A percentile compares a stretch with the other conserved stretches of the same genome.
These are phyloP conservation scores for Teratosphaeriaceae sp. DNA, from an alignment of 2,329 filamentous ascomycete genomes.

Conservation along the genomic window DNA sequence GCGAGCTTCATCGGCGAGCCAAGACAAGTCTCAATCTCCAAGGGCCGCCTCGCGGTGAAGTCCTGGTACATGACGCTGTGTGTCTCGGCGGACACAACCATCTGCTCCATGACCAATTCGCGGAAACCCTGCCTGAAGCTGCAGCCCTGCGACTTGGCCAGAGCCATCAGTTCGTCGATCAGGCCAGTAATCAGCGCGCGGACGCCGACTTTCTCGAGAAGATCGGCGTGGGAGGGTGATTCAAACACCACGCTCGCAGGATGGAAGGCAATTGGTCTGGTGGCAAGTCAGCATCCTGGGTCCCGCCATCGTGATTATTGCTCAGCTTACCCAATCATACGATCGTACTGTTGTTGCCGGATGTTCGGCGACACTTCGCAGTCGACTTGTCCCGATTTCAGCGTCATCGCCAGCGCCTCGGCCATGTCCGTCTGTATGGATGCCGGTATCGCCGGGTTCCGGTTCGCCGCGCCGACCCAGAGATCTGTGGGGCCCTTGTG, in stretches of 20 bases:
- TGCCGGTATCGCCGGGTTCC: slow-evolving; percentile 70
- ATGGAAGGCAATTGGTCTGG: slow-evolving; percentile 76
- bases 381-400: slow-evolving; percentile 86
- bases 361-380: slow-evolving; percentile 94
- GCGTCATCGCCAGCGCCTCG: slow-evolving; percentile 86
- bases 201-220: slow-evolving; percentile 80
- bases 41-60: slow-evolving; percentile 74
- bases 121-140: slow-evolving; percentile 70
- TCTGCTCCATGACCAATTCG: slow-evolving; percentile 73
- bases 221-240: slow-evolving; percentile 66
- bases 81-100: slow-evolving; percentile 59
- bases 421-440: slow-evolving; percentile 95
- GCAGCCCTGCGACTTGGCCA: slow-evolving; percentile 72
- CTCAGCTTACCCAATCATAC: slow-evolving; percentile 82
- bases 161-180: slow-evolving; percentile 72
- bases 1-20: slow-evolving; percentile 89
- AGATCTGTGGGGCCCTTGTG: slow-evolving; percentile 87
- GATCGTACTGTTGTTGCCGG: slow-evolving; percentile 91
- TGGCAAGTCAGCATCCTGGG: background rate
- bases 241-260: slow-evolving; percentile 70
- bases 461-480: slow-evolving; percentile 88
- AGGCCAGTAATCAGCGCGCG: slow-evolving; percentile 67
- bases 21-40: slow-evolving; percentile 95
- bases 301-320: background rate
- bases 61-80: slow-evolving; percentile 98